Conservation (phyloP, 2,329 filamentous ascomycete genomes). For the Aspergillus udagawae region DNA sequence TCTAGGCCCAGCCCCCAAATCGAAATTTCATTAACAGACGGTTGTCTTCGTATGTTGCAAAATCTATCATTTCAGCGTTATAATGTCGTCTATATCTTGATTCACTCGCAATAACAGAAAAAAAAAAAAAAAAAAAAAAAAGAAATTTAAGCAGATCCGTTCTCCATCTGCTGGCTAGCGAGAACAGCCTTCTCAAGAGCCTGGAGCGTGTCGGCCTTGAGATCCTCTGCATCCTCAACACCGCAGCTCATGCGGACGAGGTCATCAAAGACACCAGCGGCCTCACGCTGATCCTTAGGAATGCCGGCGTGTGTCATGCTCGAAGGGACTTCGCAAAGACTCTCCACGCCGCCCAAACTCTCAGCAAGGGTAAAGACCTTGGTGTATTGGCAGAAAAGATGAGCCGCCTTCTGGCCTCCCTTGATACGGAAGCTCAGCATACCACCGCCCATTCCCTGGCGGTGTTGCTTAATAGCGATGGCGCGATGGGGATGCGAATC, state of each 20-base stretch:
- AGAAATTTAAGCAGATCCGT: constrained; percentile 28
- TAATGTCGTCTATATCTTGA: constrained; percentile 3
- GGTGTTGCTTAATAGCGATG: constrained; percentile 87
- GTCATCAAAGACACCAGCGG: constrained; percentile 91
- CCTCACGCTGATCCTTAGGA: constrained; percentile 82
- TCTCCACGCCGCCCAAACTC: constrained; percentile 87
- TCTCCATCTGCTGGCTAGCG: constrained; percentile 38
- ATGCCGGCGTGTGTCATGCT: constrained; percentile 98
- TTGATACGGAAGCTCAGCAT: constrained; percentile 96
- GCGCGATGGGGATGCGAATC: constrained; percentile 79
- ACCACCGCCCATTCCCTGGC: constrained; percentile 88
- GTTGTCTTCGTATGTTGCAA: background rate
- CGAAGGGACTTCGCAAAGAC: constrained; percentile 83
- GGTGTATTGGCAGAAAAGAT: constrained; percentile 86
- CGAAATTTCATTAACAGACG: background rate
- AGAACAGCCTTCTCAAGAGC: constrained; percentile 74
- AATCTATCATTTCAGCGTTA: background rate
- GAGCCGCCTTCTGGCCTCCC: constrained; percentile 79
- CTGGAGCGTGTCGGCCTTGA: constrained; percentile 75
- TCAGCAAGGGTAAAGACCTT: constrained; percentile 91
- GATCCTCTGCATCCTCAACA: constrained; percentile 83
- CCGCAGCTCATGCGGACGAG: constrained; percentile 90
- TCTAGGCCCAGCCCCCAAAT: background rate
- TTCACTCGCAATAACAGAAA: background rate
- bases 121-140: background rate